Evolutionary conservation across 1,139 yeast genomes (phyloP), one percentile per base, ranked within the genome.

Genomic region (Diutina neorugosa): DNA sequence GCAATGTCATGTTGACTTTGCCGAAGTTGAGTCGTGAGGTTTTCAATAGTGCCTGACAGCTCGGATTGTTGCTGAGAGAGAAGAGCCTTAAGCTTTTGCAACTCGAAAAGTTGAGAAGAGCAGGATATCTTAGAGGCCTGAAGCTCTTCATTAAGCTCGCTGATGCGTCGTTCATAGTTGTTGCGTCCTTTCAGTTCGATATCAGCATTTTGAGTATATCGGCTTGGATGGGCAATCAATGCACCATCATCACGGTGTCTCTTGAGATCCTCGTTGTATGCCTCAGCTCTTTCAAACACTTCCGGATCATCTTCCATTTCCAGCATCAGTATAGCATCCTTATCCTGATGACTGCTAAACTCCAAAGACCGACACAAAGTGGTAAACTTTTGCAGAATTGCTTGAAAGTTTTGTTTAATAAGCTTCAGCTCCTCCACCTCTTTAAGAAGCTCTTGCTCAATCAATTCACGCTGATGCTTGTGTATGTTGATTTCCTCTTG

Each of bases 1-100:
- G 60, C 42, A 44, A 66, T 52, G 57, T 72, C 66, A 31, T 65
- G 65, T 37, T 71, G 66, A 34, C 68, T 67, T 43, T 57, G 58
- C 14, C 65, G 63, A 25, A 71, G 58, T 52, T 71, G 69, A 42
- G 61, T 59, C 1, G 67, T 65, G 48, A 73, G 62, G 1, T 68
- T 57, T 0, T 67, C 57, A 2, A 72, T 65, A 8, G 66, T 63
- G 14, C 59, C 61, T n/a, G 31, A 14, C 50, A 46, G 50, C 18
- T 46, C 41, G 9, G 16, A 11, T 44, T 44, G 18, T 5, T 20
- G 25, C n/a, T 44, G 48, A 16, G 19, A 8, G 4, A 21, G n/a
- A 11, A 8, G n/a, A 31, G 37, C n/a, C 37, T 31, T 11, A 9
- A 11, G 14, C n/a, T 44, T 23, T 12, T 23, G 16, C n/a, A 14